A percentile compares a stretch with the other conserved stretches of the same genome.
These are phyloP conservation scores for Parathielavia hyrcaniae DNA, from an alignment of 495 filamentous ascomycete genomes.

Conservation along the genomic window DNA sequence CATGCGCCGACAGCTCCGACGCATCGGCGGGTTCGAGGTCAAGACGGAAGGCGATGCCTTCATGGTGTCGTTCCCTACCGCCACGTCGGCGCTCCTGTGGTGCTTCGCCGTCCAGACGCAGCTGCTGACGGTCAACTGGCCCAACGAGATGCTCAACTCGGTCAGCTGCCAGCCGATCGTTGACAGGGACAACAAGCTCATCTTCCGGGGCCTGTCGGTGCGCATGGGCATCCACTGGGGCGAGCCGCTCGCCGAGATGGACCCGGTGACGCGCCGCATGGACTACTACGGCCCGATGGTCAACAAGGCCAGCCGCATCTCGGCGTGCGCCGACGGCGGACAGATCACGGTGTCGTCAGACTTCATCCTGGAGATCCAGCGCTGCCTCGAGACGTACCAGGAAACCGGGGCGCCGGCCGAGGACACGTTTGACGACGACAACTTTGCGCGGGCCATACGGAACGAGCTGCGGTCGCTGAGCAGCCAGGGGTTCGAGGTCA, in stretches of 20 bases:
- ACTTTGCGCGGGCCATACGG: slow-evolving; percentile 64
- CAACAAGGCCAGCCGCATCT: slow-evolving; percentile 90
- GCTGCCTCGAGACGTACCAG: slow-evolving; percentile 75
- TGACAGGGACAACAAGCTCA: slow-evolving; percentile 80
- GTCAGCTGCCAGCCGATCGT: slow-evolving; percentile 72
- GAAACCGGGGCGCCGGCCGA: slow-evolving; percentile 67
- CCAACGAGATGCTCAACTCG: slow-evolving; percentile 82
- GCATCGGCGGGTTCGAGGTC: slow-evolving; percentile 95
- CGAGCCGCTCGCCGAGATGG: slow-evolving; percentile 84
- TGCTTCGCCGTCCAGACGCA: slow-evolving; percentile 87
- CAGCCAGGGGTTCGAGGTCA: slow-evolving; percentile 92
- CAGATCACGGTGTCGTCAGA: slow-evolving; percentile 95
- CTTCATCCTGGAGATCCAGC: slow-evolving; percentile 91
- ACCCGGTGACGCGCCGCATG: slow-evolving; percentile 96
- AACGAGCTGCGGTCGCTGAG: slow-evolving; percentile 80
- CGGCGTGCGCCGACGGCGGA: slow-evolving; percentile 88
- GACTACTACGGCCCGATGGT: slow-evolving; percentile 99
- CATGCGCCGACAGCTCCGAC: slow-evolving; percentile 85
- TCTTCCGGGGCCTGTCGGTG: slow-evolving; percentile 88
- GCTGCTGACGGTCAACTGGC: slow-evolving; percentile 85
- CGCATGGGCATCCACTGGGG: slow-evolving; percentile 98
- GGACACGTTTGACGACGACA: slow-evolving; percentile 64
- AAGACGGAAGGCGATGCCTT: slow-evolving; percentile 99
- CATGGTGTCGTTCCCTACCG: slow-evolving; percentile 97
- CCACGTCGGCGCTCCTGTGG: slow-evolving; percentile 89